Percentiles rank a stretch among this genome's conserved stretches.
These are phyloP conservation scores for Cladosporium sp. DNA, from an alignment of 2,329 filamentous ascomycete species.

Conservation along the genomic window DNA sequence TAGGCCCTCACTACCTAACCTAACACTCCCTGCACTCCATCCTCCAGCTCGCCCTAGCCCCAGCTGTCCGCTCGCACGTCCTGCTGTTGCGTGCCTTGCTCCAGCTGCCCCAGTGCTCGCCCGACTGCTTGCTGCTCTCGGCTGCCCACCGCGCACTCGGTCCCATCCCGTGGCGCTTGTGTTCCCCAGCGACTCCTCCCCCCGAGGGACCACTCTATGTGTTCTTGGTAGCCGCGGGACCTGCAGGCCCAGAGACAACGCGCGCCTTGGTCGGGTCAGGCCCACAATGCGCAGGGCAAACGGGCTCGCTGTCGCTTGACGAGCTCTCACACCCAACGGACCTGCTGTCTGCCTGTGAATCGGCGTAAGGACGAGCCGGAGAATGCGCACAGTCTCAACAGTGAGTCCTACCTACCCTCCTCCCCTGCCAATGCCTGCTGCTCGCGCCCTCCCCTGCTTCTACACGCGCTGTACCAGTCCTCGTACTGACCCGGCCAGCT, in stretches of 20 bases:
- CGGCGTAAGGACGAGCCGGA: slow-evolving; percentile 10
- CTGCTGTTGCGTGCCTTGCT: background rate
- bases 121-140: background rate
- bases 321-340: background rate
- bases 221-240: background rate
- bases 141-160: background rate
- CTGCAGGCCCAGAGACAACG: slow-evolving; percentile 6
- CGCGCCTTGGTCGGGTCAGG: slow-evolving; percentile 8
- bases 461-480: background rate
- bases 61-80: background rate
- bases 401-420: slow-evolving; percentile 4
- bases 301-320: slow-evolving; percentile 3
- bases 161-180: background rate
- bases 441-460: background rate
- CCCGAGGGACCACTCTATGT: slow-evolving; percentile 4
- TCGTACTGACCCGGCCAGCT: slow-evolving; percentile 37
- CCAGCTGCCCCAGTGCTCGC: background rate
- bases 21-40: background rate
- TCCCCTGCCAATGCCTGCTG: background rate
- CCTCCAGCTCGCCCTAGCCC: background rate
- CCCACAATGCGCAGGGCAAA: slow-evolving; percentile 11
- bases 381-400: slow-evolving; percentile 18
- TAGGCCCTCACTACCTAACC: background rate
- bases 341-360: background rate
- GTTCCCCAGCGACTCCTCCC: background rate